Evolutionary conservation across 768 basidiomycete species (phyloP).

Genomic region (Coprinopsis strossmayeri): DNA sequence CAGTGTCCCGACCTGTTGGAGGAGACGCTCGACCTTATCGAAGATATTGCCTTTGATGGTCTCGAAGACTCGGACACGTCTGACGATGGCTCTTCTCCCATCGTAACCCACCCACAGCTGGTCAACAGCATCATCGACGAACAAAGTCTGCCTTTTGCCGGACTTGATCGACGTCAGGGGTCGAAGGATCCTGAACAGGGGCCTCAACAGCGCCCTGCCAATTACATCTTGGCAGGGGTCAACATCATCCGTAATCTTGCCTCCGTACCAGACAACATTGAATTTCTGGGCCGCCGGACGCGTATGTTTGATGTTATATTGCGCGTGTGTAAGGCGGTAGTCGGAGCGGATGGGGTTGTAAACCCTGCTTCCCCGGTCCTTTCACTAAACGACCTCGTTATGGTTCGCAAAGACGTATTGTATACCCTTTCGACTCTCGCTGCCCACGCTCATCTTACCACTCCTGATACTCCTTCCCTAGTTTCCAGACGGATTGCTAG

Average conservation of each 20-base stretch:
- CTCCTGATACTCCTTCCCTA: slow-evolving; percentile 28
- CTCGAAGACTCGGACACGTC: slow-evolving; percentile 26
- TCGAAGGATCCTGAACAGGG: slow-evolving; percentile 42
- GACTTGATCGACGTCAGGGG: slow-evolving; percentile 42
- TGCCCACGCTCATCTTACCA: slow-evolving; percentile 41
- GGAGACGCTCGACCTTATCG: slow-evolving; percentile 80
- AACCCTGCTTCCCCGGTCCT: slow-evolving; percentile 50
- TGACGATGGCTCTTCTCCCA: slow-evolving; percentile 25
- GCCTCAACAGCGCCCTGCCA: slow-evolving; percentile 61
- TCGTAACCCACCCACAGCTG: slow-evolving; percentile 63
- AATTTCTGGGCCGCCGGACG: slow-evolving; percentile 58
- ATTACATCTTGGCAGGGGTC: slow-evolving; percentile 59
- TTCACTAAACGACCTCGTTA: slow-evolving; percentile 64
- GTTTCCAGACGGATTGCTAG: slow-evolving; percentile 42
- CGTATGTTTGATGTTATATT: slow-evolving; percentile 61
- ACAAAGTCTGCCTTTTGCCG: slow-evolving; percentile 54
- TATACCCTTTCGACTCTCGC: slow-evolving; percentile 62
- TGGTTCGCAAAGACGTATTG: slow-evolving; percentile 72
- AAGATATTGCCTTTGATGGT: slow-evolving; percentile 69
- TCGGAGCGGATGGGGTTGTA: slow-evolving; percentile 23
- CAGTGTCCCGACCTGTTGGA: slow-evolving; percentile 79
- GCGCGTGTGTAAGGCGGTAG: slow-evolving; percentile 54
- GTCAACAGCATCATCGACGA: slow-evolving; percentile 51
- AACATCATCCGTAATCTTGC: slow-evolving; percentile 88
- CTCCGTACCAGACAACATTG: slow-evolving; percentile 63